Evolutionary conservation across 2,329 filamentous ascomycete genomes (phyloP).

Genomic region (Monilinia fructigena): DNA sequence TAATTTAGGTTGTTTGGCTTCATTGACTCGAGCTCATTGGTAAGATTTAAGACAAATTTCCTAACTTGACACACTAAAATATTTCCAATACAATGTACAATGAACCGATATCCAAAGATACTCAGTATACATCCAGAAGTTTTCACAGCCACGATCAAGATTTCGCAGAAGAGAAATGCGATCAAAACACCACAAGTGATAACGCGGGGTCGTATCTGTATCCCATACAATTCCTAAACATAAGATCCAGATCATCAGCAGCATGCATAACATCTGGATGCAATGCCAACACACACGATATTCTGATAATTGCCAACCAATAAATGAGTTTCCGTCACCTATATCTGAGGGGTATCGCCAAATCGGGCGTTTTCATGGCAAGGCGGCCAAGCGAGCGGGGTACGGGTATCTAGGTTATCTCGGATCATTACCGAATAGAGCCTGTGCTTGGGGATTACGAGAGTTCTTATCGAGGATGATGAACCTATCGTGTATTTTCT

Average conservation of each 20-base stretch:
- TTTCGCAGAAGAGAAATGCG: neutral
- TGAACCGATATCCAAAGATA: neutral
- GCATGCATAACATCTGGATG: conserved; percentile 4
- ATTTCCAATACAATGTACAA: no score
- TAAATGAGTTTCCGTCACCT: neutral
- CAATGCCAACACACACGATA: conserved; percentile 15
- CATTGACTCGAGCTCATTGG: no score
- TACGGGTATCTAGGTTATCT: neutral
- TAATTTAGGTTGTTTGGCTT: neutral
- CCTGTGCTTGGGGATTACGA: no score
- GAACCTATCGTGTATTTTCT: no score
- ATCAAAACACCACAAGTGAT: neutral
- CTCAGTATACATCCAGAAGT: no score
- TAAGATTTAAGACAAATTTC: no score
- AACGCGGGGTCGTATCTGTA: neutral
- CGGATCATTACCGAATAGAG: no score
- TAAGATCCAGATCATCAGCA: neutral
- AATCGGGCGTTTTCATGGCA: neutral
- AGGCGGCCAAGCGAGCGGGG: conserved; percentile 1
- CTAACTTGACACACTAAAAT: no score
- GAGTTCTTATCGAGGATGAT: no score
- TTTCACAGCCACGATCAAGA: no score
- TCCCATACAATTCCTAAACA: neutral
- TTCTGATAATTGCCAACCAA: neutral
- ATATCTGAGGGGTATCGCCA: neutral